These are phyloP conservation scores for Jasminum sambac DNA, from an alignment of 257 asterid species.

Conservation along the genomic window DNA sequence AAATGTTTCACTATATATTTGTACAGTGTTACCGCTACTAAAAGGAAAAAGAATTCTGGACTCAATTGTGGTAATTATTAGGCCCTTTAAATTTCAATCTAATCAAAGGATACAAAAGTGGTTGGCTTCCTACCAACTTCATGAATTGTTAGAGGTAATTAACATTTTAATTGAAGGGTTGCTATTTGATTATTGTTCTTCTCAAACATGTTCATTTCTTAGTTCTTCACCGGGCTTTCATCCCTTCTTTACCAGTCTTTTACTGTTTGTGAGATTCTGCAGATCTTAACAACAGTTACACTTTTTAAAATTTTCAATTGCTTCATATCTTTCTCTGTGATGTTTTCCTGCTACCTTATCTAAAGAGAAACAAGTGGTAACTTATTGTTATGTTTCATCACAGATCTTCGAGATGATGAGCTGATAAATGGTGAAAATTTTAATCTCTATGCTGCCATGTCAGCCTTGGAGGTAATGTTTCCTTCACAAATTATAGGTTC, in stretches of 20 bases:
- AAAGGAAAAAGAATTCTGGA: neutral
- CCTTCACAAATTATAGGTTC: constrained; percentile 13
- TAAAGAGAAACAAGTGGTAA: constrained; percentile 4
- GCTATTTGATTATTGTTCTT: neutral
- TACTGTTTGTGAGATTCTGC: too few species aligned
- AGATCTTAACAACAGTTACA: neutral
- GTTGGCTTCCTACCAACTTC: neutral
- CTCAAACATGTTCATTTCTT: neutral
- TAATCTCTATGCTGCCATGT: constrained; percentile 98
- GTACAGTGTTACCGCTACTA: neutral
- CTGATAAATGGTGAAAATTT: constrained; percentile 84
- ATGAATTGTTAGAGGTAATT: neutral
- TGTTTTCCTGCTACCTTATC: constrained; percentile 7
- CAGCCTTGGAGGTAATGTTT: constrained; percentile 90
- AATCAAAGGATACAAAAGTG: neutral
- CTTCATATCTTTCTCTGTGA: constrained; percentile 4
- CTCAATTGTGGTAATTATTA: neutral
- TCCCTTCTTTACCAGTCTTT: neutral
- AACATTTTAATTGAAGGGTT: neutral
- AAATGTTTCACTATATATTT: neutral
- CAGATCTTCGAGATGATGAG: constrained; percentile 90
- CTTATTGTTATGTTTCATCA: constrained; percentile 27
- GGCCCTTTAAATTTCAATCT: neutral
- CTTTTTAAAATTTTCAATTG: constrained; percentile 13
- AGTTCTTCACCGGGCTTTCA: neutral